Percentiles rank a stretch among this genome's conserved stretches.
Evolutionary conservation across 2,329 filamentous ascomycete species (phyloP).

Genomic region (Microcyclospora pomicola): DNA sequence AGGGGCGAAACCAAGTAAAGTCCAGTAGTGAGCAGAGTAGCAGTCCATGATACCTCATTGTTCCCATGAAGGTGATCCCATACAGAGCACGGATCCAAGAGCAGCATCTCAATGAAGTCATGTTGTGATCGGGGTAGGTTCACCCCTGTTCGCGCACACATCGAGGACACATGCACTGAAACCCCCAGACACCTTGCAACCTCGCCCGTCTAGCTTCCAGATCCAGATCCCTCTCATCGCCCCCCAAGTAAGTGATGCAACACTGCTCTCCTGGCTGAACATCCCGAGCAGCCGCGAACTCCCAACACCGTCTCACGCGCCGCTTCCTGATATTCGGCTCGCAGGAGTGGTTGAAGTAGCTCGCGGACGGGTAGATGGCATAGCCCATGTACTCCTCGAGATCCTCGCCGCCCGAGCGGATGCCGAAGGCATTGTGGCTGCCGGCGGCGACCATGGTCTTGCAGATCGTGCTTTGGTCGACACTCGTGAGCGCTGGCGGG

Average conservation of each 20-base stretch:
- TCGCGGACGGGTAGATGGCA: conserved; percentile 32
- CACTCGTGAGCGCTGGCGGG: conserved; percentile 22
- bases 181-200: conserved; percentile 31
- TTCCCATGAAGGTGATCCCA: too few relatives aligned
- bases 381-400: conserved; percentile 37
- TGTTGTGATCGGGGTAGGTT: too few relatives aligned
- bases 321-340: conserved; percentile 30
- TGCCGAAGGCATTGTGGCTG: conserved; percentile 36
- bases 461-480: conserved; percentile 23
- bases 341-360: conserved; percentile 38
- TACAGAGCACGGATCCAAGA: too few relatives aligned
- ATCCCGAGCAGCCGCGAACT: conserved; percentile 25
- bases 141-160: conserved; percentile 13
- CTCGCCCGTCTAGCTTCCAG: conserved; percentile 24
- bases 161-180: conserved; percentile 29
- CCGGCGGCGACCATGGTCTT: conserved; percentile 26
- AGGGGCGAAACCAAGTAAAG: too few relatives aligned
- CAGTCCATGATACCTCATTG: too few relatives aligned
- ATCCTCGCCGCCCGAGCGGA: conserved; percentile 26
- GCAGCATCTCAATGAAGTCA: too few relatives aligned
- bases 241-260: conserved; percentile 36
- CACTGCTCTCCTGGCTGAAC: conserved; percentile 29
- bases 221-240: conserved; percentile 30
- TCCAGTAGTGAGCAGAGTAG: too few relatives aligned
- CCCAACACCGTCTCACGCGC: conserved; percentile 28